These are phyloP conservation scores for Suillus bovinus DNA, from an alignment of 768 basidiomycete genomes.

Conservation along the genomic window DNA sequence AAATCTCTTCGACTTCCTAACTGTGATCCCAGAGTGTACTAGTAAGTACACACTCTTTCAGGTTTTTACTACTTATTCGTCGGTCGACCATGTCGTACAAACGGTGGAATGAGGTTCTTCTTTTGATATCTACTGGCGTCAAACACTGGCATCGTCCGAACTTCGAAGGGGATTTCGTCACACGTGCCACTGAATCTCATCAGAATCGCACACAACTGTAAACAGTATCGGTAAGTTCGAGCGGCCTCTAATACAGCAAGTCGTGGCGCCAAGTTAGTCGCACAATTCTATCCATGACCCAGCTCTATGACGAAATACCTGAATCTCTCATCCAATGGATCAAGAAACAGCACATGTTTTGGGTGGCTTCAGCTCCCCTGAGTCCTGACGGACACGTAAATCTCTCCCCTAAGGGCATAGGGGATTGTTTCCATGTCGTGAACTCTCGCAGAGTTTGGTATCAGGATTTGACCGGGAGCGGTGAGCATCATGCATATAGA, in stretches of 20 bases:
- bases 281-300: constrained; percentile 44
- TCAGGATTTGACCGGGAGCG: constrained; percentile 69
- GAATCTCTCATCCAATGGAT: constrained; percentile 56
- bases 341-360: constrained; percentile 64
- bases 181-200: no score
- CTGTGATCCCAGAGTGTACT: no score
- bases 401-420: constrained; percentile 65
- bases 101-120: no score
- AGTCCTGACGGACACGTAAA: constrained; percentile 59
- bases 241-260: background rate
- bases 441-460: constrained; percentile 65
- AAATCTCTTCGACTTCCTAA: no score
- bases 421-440: constrained; percentile 61
- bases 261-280: background rate
- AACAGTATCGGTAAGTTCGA: no score
- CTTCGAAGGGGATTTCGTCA: no score
- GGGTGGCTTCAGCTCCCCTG: constrained; percentile 70
- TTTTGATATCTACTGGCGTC: no score
- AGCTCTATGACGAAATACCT: constrained; percentile 59
- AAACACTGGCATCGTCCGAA: no score
- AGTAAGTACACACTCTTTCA: no score
- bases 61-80: no score
- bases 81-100: no score
- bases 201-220: no score
- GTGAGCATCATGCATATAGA: constrained; percentile 34